phyloP scores from a whole-genome alignment of 441 rosid genomes.

The Omphalea diandra region DNA sequence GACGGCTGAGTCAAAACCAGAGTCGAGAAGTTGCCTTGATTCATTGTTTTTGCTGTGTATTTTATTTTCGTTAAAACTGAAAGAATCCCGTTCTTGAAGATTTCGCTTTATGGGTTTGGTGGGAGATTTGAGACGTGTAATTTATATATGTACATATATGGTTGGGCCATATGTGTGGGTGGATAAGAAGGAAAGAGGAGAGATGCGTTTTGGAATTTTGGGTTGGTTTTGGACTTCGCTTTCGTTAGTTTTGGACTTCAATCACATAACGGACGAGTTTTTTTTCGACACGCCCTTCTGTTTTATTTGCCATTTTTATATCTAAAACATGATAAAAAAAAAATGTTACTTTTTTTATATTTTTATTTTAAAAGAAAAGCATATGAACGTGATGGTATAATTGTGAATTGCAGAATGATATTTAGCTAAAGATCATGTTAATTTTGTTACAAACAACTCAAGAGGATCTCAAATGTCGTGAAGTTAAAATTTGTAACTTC shows the following conservation, averaged over 20 bases:
- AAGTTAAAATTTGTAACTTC: too few species aligned
- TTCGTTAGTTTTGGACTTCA: background rate
- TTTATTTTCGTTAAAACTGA: background rate
- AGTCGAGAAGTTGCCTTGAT: constrained; percentile 12
- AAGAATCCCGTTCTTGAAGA: background rate
- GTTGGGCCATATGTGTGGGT: background rate
- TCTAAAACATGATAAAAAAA: too few species aligned
- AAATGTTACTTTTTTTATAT: too few species aligned
- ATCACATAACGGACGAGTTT: background rate
- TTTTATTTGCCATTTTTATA: constrained; percentile 1
- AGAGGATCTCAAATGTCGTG: too few species aligned
- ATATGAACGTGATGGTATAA: too few species aligned
- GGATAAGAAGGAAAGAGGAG: background rate
- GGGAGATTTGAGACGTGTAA: constrained; percentile 26
- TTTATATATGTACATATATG: background rate
- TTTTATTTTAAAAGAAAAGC: too few species aligned
- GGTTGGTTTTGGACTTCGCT: background rate
- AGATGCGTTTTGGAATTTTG: background rate
- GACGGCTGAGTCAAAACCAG: background rate
- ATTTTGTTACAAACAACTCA: too few species aligned
- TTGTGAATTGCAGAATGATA: too few species aligned
- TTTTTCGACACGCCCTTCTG: background rate
- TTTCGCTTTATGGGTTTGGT: constrained; percentile 14
- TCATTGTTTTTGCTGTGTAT: constrained; percentile 16
- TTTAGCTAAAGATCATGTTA: too few species aligned